Evolutionary conservation across 192 early-diverging fungal genomes (phyloP).

Genomic region (Powellomyces hirtus): DNA sequence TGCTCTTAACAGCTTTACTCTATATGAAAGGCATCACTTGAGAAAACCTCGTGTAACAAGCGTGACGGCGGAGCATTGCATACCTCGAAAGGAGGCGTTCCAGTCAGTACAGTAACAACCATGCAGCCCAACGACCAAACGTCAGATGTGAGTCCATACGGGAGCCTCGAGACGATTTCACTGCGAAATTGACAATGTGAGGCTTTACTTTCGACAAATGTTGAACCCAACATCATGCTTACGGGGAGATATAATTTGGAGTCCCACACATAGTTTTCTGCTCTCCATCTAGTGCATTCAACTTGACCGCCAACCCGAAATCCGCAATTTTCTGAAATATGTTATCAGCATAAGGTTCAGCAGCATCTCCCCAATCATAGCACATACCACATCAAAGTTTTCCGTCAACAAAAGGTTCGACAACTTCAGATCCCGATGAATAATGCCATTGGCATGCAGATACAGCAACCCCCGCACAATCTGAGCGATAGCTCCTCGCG

Average conservation of each 20-base stretch:
- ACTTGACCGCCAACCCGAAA: slow-evolving; percentile 69
- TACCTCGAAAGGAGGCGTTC: slow-evolving; percentile 68
- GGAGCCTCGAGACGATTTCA: slow-evolving; percentile 68
- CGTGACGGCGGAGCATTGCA: too few relatives aligned
- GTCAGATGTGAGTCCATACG: slow-evolving; percentile 71
- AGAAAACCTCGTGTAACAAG: too few relatives aligned
- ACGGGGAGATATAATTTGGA: slow-evolving; percentile 77
- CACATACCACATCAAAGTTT: slow-evolving; percentile 46
- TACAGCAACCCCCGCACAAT: slow-evolving; percentile 59
- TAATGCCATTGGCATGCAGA: slow-evolving; percentile 61
- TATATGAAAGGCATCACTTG: too few relatives aligned
- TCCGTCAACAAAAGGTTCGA: slow-evolving; percentile 67
- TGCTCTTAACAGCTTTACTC: slow-evolving; percentile 50
- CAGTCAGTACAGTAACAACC: slow-evolving; percentile 70
- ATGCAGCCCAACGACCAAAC: slow-evolving; percentile 79
- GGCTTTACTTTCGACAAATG: not conserved
- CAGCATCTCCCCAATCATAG: too few relatives aligned
- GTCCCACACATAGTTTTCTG: slow-evolving; percentile 78
- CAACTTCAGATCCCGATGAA: slow-evolving; percentile 77
- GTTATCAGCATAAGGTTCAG: too few relatives aligned
- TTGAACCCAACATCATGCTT: slow-evolving; percentile 1
- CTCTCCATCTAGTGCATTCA: slow-evolving; percentile 48
- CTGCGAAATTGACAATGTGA: slow-evolving; percentile 26
- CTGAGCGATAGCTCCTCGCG: slow-evolving; percentile 52
- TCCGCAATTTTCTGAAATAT: slow-evolving; percentile 65